phyloP scores from a whole-genome alignment of 2,329 filamentous ascomycete species.

The Nothophoma quercina region DNA sequence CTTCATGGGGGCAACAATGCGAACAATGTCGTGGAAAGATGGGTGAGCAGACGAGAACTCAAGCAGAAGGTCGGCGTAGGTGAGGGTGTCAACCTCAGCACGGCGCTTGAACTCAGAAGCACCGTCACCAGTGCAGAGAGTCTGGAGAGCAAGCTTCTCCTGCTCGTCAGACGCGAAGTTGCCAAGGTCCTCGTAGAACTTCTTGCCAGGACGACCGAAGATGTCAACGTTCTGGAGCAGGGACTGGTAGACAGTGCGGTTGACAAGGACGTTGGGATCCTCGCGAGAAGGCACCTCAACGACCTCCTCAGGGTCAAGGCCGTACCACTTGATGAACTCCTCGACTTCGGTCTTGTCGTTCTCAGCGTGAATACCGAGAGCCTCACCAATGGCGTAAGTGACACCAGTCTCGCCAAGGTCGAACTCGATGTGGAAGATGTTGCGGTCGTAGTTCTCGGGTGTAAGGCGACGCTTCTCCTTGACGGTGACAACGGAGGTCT shows the following conservation, averaged over 20 bases:
- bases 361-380: constrained; percentile 93
- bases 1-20: constrained; percentile 90
- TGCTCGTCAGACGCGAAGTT: constrained; percentile 83
- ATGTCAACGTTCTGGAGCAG: constrained; percentile 94
- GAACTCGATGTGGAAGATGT: constrained; percentile 99
- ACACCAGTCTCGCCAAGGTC: constrained; percentile 90
- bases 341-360: constrained; percentile 82
- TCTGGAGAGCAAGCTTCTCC: constrained; percentile 81
- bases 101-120: constrained; percentile 91
- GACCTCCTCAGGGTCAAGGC: constrained; percentile 79
- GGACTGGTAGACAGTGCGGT: constrained; percentile 90
- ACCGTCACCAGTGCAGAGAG: constrained; percentile 76
- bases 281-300: constrained; percentile 93
- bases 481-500: constrained; percentile 87
- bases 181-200: constrained; percentile 92
- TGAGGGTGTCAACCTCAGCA: constrained; percentile 87
- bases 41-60: constrained; percentile 92
- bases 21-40: constrained; percentile 84
- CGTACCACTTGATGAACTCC: constrained; percentile 90
- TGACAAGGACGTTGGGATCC: constrained; percentile 75
- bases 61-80: constrained; percentile 86
- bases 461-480: constrained; percentile 96
- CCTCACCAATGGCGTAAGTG: constrained; percentile 96
- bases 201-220: constrained; percentile 94
- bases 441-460: constrained; percentile 87